Base-by-base conservation (phyloP, 352 stramenopile species). In the Globisporangium irregulare region DNA sequence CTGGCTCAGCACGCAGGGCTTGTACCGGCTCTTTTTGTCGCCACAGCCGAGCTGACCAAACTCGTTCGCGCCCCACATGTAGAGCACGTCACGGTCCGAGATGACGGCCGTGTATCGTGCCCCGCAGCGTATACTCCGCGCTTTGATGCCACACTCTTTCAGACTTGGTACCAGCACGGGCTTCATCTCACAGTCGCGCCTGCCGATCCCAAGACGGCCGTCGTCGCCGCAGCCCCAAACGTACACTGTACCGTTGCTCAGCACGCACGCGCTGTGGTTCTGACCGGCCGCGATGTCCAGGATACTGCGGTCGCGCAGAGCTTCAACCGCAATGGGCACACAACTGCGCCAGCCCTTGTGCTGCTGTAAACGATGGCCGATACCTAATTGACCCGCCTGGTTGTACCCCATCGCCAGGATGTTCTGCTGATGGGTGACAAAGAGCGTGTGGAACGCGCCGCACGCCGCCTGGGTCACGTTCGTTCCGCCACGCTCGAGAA, bases 321-420 rank as follows among this genome's bases (percentile, higher is more conserved):
- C 65, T 27, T 88, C 78, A 20, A 94, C 60, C 9, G 73, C 69
- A 15, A 78, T 81, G 4, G 86, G 86, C 1, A 76, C 79, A 54
- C 82, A 90, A 54, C 86, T 94, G 9, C 86, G 82, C 86, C 84
- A 92, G 27, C 84, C 72, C 34, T 87, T 81, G 68, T 75, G 59
- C 46, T 88, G 74, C 67, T 91, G 81, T 20, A 91, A 65, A 1
- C 79, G 75, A 66, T 94, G 86, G 4, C 84, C 82, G 43, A 92
- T 57, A 0, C 86, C 86, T 3, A 94, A 72, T 54, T 94, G 86
- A 0, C 86, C 86, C 0, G 84, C 86, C 65, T 94, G 84, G 66
- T 94, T 94, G 73, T 92, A 90, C 1, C 86, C 86, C 82, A 94
- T 91, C 5, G 79, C 73, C 6, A 91, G 67, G n/a, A 94, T 73